Percentiles rank a stretch among this genome's conserved stretches.
These are phyloP conservation scores for Colletotrichum zoysiae DNA, from an alignment of 2,329 filamentous ascomycete genomes.

Conservation along the genomic window DNA sequence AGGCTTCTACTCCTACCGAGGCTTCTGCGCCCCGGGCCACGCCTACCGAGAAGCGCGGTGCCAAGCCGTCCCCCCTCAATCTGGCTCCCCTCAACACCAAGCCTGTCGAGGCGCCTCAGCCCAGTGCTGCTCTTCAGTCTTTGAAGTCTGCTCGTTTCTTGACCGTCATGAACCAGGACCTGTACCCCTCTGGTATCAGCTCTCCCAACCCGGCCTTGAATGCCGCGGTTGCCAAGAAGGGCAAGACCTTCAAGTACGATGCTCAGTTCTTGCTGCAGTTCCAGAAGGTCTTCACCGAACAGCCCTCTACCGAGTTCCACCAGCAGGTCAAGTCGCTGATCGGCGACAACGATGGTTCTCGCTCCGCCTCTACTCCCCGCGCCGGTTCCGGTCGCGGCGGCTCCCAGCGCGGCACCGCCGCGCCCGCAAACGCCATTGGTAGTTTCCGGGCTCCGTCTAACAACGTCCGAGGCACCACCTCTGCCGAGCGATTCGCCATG, in stretches of 20 bases:
- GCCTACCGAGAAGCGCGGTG: conserved; percentile 67
- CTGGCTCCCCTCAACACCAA: conserved; percentile 85
- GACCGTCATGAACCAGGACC: conserved; percentile 79
- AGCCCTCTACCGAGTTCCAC: conserved; percentile 94
- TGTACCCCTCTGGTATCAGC: conserved; percentile 85
- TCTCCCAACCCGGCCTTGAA: conserved; percentile 96
- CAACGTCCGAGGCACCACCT: conserved; percentile 75
- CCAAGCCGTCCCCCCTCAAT: conserved; percentile 90
- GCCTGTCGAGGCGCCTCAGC: conserved; percentile 89
- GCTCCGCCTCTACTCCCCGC: conserved; percentile 74
- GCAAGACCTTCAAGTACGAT: conserved; percentile 92
- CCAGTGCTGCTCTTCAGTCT: conserved; percentile 92
- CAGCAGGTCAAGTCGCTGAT: conserved; percentile 88
- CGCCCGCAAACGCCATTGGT: conserved; percentile 73
- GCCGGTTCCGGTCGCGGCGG: conserved; percentile 63
- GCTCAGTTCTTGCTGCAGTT: conserved; percentile 96
- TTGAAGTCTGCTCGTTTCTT: conserved; percentile 93
- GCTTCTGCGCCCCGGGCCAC: conserved; percentile 64
- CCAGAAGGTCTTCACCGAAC: conserved; percentile 95
- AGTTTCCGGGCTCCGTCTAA: conserved; percentile 64
- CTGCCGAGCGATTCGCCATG: conserved; percentile 80
- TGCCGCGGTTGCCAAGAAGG: conserved; percentile 80
- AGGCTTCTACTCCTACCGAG: conserved; percentile 57
- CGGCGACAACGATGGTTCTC: conserved; percentile 77
- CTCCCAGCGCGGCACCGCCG: conserved; percentile 65